Base-by-base conservation (phyloP, 2,329 filamentous ascomycete genomes). In the Chlorencoelia australis region DNA sequence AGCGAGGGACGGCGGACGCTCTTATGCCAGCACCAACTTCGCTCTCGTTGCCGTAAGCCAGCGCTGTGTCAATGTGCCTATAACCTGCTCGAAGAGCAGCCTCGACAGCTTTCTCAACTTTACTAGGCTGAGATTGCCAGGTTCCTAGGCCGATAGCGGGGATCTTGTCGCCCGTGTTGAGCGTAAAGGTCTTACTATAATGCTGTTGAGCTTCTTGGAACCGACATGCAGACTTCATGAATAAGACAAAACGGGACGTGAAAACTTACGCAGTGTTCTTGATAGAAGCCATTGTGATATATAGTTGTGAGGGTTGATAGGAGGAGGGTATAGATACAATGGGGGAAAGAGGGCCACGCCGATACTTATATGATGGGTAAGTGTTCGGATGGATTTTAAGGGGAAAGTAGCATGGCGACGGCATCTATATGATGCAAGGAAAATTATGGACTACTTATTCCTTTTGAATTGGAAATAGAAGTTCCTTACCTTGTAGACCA, bases 91-190 rank as follows among this genome's bases (percentile, higher is more conserved):
- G 66, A 18, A 87, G 67, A 17, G 82, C 82, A 22, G 66, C 66
- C 60, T 82, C 75, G 46, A 89, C 83, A 37, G 84, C 84, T 35
- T 72, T 63, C 49, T 72, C 68, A 38, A 85, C 80, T 59, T 84
- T 71, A 48, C 57, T 61, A 38, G 79, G 76, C 52, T 69, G 58
- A 32, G 82, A 84, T 55, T 86, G 81, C 82, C 82, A 88, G 38
- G 83, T 88, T 39, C 83, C 83, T 30, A 88, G 69, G 43, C 82
- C 82, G 47, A 88, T 61, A 49, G 78, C 77, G 39, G 82, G 81
- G 43, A 91, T 91, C 63, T 83, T 78, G 59, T 73, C 79, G 41
- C 84, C 83, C 36, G 77, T 79, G 64, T 84, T 82, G 59, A 85
- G 73, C 48, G 73, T 77, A 56, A 78, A 80, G 53, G 74, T 71